Evolutionary conservation across 1,284 basidiomycete genomes (phyloP).

Genomic region (Trametes hirsuta): DNA sequence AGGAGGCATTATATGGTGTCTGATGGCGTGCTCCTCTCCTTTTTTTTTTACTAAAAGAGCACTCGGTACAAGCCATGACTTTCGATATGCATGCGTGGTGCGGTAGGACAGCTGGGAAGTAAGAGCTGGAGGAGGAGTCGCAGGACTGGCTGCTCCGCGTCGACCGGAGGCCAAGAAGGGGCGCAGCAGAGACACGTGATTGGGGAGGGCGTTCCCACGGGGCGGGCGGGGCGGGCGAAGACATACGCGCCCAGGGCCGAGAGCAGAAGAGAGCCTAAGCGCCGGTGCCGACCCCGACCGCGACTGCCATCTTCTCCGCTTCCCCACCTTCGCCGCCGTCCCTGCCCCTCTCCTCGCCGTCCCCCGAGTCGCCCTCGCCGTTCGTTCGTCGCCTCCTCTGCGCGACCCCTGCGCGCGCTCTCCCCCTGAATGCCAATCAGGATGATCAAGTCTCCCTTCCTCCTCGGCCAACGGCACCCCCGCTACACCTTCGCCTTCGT

Average conservation of each 20-base stretch:
- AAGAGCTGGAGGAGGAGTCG: no score
- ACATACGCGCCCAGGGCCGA: not conserved
- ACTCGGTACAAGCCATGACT: no score
- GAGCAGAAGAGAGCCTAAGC: not conserved
- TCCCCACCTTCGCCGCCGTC: not conserved
- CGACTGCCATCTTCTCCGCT: not conserved
- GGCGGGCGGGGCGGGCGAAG: not conserved
- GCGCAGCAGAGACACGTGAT: not conserved
- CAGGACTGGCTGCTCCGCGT: no score
- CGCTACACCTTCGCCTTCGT: slow-evolving; percentile 19
- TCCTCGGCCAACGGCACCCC: slow-evolving; percentile 19
- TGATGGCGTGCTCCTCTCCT: no score
- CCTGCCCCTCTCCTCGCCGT: not conserved
- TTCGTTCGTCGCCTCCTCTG: not conserved
- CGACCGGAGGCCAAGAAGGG: no score
- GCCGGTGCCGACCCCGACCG: not conserved
- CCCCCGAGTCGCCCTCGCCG: not conserved
- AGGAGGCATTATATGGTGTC: no score
- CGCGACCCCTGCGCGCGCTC: not conserved
- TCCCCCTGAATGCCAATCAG: not conserved
- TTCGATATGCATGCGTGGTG: no score
- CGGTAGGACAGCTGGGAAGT: no score
- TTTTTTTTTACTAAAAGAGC: no score
- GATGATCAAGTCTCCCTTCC: slow-evolving; percentile 15
- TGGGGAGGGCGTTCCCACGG: not conserved